Base-by-base conservation (phyloP, 1,139 yeast genomes). In the Candida labiduridarum region DNA sequence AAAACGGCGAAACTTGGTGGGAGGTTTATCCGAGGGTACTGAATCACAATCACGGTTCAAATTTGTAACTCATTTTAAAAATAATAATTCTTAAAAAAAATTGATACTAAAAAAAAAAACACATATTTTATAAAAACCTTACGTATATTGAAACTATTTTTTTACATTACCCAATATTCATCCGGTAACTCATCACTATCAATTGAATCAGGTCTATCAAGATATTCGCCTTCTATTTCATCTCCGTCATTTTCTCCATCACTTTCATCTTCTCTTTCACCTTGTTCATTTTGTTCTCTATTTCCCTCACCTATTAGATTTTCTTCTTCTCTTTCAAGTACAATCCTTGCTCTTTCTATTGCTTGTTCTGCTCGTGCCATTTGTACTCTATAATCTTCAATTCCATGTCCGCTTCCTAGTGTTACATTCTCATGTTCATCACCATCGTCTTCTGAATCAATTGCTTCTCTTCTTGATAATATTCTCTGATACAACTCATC, bases 151-250 rank as follows among this genome's bases (percentile, higher is more conserved):
- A 22, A 25, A 18, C 19, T 15, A 12, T 25, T n/a, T 27, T 2
- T 30, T 15, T 44, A 54, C 57, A 54, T 52, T 14, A 54, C 51
- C 57, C 57, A 54, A 29, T 52, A 52, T 45, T 54, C 58, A 46
- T 52, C 51, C 14, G 53, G 56, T 10, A 49, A 42, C 25, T 49
- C 57, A 42, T 52, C 52, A 12, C 44, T 39, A 11, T 49, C 45
- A 12, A 30, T 41, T 30, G 22, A 22, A 30, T 43, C 45, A 2
- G 45, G 33, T 15, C 36, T 39, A 11, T 43, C 41, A 18, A 25
- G 29, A 15, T 30, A 14, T 25, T 39, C 42, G 22, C 41, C 49
- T 11, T 39, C 48, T 16, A 31, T 44, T 4, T 10, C 43, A 9
- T 29, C 46, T 4, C 34, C 41, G 2, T 40, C 41, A 18, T 35